Base-by-base conservation (phyloP, 164 flowering plant genomes). In the Stephania japonica region DNA sequence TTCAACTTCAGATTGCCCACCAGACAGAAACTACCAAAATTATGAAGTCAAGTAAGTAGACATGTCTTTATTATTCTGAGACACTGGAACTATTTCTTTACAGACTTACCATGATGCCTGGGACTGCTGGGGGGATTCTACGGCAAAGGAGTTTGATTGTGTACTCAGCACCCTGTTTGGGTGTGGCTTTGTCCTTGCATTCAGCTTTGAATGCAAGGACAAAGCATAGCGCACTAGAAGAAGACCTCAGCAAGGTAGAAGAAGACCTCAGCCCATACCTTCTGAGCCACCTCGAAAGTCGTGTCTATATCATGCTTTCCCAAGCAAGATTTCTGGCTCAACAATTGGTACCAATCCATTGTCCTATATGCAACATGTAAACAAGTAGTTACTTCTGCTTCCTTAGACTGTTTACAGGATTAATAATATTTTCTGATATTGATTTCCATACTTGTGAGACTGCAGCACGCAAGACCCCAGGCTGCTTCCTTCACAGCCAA, bases 1-100 rank as follows among this genome's bases (percentile, higher is more conserved):
- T 75, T 93, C 98, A 42, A 91, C 90, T 79, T 93, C 98, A 26
- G 98, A 93, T 83, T 93, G 98, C 74, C 98, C 97, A 61, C 97
- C 97, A 43, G 98, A 91, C 85, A 93, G 81, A 78, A 93, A 93
- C 98, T 93, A 88, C 79, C n/a, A 23, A 61, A 23, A 32, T 38
- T 38, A 21, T 3, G 49, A 3, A 25, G 10, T 74, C n/a, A 50
- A 76, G 77, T 62, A 32, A 76, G 77, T 62, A n/a, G n/a, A 43
- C 71, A 70, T 44, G 19, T 7, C 26, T 69, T 71, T 42, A 3
- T 38, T 7, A 23, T 18, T 24, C 27, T 16, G 41, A 64, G 7
- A 10, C 27, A 61, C 38, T 16, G 74, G 1, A 21, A 19, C 38
- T 8, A 7, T 27, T 23, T 63, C 41, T 59, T 12, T 4, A 9